Conservation (phyloP, 2,329 filamentous ascomycete genomes). For the Fusarium clavum region DNA sequence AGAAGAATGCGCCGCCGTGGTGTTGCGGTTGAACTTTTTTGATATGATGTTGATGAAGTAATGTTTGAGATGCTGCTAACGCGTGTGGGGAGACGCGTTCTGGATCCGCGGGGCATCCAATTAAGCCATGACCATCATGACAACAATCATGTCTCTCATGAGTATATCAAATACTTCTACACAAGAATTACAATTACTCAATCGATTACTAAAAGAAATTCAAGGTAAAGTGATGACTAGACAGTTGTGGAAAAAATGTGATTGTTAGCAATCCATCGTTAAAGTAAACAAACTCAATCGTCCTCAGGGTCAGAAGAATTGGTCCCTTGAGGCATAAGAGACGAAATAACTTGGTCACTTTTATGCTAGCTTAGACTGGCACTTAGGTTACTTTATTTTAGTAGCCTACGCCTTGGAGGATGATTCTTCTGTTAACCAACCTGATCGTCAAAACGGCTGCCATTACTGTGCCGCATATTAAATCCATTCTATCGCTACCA, state of each 20-base stretch:
- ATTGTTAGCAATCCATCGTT: not conserved
- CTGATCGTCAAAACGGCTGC: not conserved
- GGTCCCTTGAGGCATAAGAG: too few relatives aligned
- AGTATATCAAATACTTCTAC: not conserved
- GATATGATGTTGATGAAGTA: slow-evolving; percentile 38
- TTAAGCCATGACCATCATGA: slow-evolving; percentile 10
- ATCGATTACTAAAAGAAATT: not conserved
- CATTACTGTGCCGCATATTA: not conserved
- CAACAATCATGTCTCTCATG: not conserved
- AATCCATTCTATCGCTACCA: slow-evolving; percentile 4
- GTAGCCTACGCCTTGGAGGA: too few relatives aligned
- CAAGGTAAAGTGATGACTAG: not conserved
- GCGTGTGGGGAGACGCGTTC: slow-evolving; percentile 46
- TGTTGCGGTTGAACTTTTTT: slow-evolving; percentile 9
- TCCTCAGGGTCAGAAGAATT: too few relatives aligned
- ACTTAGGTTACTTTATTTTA: too few relatives aligned
- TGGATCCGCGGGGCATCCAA: slow-evolving; percentile 38
- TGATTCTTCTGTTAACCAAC: not conserved
- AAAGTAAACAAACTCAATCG: not conserved
- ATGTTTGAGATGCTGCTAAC: slow-evolving; percentile 39
- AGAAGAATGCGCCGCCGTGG: not conserved
- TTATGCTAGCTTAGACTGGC: too few relatives aligned
- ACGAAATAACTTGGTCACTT: too few relatives aligned
- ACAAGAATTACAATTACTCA: not conserved
- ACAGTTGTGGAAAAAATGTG: not conserved